These are phyloP conservation scores for Striga hermonthica DNA, from an alignment of 305 asterid genomes.

Conservation along the genomic window DNA sequence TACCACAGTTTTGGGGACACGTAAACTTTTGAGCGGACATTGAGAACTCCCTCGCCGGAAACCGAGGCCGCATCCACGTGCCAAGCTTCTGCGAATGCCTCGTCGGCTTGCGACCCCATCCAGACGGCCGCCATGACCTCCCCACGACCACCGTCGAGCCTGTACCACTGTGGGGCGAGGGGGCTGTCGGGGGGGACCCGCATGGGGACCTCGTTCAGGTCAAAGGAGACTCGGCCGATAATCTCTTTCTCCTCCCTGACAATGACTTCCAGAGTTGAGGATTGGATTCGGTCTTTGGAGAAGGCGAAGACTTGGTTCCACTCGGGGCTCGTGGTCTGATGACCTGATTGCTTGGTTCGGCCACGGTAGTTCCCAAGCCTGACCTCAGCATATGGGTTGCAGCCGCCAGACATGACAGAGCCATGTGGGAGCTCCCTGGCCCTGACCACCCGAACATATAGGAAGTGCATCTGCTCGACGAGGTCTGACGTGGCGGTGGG, in stretches of 20 bases:
- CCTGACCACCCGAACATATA: constrained; percentile 58
- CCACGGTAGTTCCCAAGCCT: constrained; percentile 70
- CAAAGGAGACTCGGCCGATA: constrained; percentile 50
- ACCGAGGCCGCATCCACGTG: constrained; percentile 46
- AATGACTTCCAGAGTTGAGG: constrained; percentile 55
- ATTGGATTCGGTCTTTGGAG: constrained; percentile 66
- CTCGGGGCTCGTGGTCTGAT: constrained; percentile 51
- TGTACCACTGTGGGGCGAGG: constrained; percentile 46
- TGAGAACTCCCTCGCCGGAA: constrained; percentile 40
- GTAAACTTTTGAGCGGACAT: constrained; percentile 52
- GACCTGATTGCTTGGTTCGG: constrained; percentile 51
- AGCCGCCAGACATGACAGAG: constrained; percentile 46
- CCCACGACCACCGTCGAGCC: constrained; percentile 38
- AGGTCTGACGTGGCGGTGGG: constrained; percentile 48
- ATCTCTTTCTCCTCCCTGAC: constrained; percentile 58
- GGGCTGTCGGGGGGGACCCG: constrained; percentile 53
- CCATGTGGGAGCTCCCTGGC: constrained; percentile 52
- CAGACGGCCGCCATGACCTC: constrained; percentile 45
- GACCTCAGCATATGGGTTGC: constrained; percentile 65
- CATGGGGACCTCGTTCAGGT: constrained; percentile 41
- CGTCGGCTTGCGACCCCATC: constrained; percentile 48
- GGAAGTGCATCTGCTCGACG: constrained; percentile 66
- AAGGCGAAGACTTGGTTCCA: constrained; percentile 77
- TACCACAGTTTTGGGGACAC: constrained; percentile 58
- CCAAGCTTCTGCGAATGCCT: constrained; percentile 50